Conservation (phyloP, 2,329 filamentous ascomycete species). For the Dactylonectria macrodidyma region DNA sequence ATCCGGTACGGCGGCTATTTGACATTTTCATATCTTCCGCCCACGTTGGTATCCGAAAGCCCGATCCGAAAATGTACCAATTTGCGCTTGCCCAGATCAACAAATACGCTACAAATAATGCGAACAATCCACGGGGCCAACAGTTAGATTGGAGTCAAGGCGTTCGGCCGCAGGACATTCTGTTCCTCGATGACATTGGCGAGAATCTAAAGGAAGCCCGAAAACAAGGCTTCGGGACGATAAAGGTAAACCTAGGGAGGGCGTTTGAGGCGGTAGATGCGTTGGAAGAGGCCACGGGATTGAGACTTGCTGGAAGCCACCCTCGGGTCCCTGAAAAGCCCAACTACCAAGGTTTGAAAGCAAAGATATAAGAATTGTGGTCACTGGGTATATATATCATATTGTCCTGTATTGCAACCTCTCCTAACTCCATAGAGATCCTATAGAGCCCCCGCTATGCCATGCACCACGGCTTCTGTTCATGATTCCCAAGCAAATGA, state of each 20-base stretch:
- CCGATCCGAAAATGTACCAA: conserved; percentile 85
- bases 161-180: conserved; percentile 76
- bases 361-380: conserved; percentile 58
- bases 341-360: conserved; percentile 50
- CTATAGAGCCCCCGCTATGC: conserved; percentile 48
- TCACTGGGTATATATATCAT: no score
- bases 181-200: conserved; percentile 96
- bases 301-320: conserved; percentile 72
- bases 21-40: conserved; percentile 91
- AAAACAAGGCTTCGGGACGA: conserved; percentile 81
- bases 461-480: conserved; percentile 48
- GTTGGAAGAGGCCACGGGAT: conserved; percentile 81
- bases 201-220: conserved; percentile 89
- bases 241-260: conserved; percentile 87
- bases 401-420: conserved; percentile 9
- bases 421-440: conserved; percentile 49
- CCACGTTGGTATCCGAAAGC: conserved; percentile 90
- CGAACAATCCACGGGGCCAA: conserved; percentile 54
- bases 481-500: conserved; percentile 50
- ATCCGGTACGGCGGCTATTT: conserved; percentile 78
- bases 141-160: conserved; percentile 62
- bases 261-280: conserved; percentile 86
- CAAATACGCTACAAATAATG: conserved; percentile 70
- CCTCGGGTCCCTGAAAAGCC: conserved; percentile 64
- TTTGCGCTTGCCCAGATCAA: conserved; percentile 78